Evolutionary conservation across 768 basidiomycete species (phyloP), one percentile per base, ranked within the genome.

Genomic region (Boletus subparvulus): DNA sequence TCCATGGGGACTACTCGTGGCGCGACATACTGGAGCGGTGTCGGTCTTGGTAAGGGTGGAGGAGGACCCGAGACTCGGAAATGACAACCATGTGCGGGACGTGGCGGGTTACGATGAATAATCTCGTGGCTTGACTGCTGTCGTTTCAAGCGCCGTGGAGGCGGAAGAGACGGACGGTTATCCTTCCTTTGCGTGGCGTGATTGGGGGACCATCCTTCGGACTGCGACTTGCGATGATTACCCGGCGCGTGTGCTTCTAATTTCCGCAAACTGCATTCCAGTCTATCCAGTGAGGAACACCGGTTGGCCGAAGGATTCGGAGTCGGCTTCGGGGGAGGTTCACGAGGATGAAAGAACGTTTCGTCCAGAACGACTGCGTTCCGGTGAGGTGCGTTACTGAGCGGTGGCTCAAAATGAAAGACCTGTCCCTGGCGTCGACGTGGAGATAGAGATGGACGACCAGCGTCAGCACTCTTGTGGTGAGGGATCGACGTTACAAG

Each of bases 231-330:
- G 55, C 59, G 60, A 32, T 65, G 63, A 32, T 63, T 64, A 12
- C n/a, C 3, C 24, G 74, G 71, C 2, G 62, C 68, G 37, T 73
- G 65, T 28, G 65, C 58, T 52, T 71, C 69, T 39, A 74, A 64
- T 45, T 71, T 75, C 21, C 62, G 54, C 43, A 76, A 51, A 60
- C 75, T 76, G 35, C 43, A 50, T 47, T 75, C 70, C 24, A 74
- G 61, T 55, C 70, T 71, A 35, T 71, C 65, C 21, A 74, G 57
- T 11, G 73, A 69, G 24, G 68, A 69, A n/a, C 61, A 64, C 14
- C 69, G 65, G 53, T 66, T 61, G 50, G 56, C 40, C 5, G 54
- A 36, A 13, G 53, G 32, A 14, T 16, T 37, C n/a, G 28, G 21
- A 13, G 52, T 30, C n/a, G 69, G 70, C 42, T 53, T 61, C 6